Conservation (phyloP, 2,329 filamentous ascomycete species). For the Aspergillus chevalieri region DNA sequence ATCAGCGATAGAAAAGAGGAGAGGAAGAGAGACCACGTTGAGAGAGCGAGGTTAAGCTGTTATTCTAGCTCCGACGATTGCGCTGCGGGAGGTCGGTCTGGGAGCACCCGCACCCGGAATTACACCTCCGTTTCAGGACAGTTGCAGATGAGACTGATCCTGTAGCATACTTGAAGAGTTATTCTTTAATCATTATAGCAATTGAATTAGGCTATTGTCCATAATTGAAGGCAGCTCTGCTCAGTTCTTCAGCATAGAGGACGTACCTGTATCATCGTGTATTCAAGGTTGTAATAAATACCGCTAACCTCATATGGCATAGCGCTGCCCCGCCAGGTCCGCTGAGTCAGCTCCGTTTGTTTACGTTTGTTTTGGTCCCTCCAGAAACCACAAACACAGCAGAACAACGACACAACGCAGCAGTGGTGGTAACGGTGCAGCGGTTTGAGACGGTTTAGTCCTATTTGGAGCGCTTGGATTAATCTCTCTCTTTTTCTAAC, state of each 20-base stretch:
- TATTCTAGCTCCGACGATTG: too few species aligned
- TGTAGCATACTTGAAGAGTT: too few species aligned
- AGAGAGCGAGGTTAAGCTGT: conserved; percentile 5
- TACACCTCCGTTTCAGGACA: too few species aligned
- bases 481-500: too few species aligned
- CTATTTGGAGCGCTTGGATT: not conserved
- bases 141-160: too few species aligned
- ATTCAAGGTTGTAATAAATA: not conserved
- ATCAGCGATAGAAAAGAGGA: conserved; percentile 5
- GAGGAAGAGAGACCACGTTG: not conserved
- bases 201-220: too few species aligned
- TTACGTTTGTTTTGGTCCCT: conserved; percentile 27
- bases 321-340: conserved; percentile 5
- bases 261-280: not conserved
- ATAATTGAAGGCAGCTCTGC: too few species aligned
- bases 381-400: conserved; percentile 18
- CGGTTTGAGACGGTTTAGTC: not conserved
- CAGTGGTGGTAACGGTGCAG: not conserved
- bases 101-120: not conserved
- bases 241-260: not conserved
- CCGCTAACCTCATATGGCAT: conserved; percentile 10
- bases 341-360: conserved; percentile 30
- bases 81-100: conserved; percentile 3
- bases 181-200: too few species aligned
- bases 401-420: not conserved